Evolutionary conservation across 352 stramenopile genomes (phyloP).

Genomic region (Phytophthora cactorum): DNA sequence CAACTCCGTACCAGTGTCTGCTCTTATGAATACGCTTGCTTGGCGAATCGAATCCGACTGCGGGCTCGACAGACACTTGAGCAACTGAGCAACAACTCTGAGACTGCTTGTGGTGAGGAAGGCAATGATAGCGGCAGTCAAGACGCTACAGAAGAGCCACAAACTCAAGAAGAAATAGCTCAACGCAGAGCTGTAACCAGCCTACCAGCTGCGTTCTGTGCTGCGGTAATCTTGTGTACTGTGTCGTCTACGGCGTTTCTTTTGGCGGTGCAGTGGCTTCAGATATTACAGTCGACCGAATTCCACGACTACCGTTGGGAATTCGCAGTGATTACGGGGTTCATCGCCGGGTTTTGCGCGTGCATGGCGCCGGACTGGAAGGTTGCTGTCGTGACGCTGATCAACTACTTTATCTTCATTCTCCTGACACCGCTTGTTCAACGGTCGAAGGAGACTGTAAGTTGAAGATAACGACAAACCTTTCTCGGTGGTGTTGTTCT

Average conservation of each 20-base stretch:
- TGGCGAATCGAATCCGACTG: slow-evolving; percentile 55
- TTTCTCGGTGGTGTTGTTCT: not conserved
- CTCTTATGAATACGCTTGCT: slow-evolving; percentile 64
- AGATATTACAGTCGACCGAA: slow-evolving; percentile 1
- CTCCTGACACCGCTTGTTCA: slow-evolving; percentile 16
- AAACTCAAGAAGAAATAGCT: not conserved
- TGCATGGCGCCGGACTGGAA: slow-evolving; percentile 42
- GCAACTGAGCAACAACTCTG: too few species aligned
- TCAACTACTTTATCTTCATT: slow-evolving; percentile 46
- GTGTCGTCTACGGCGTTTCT: not conserved
- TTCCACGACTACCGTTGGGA: not conserved
- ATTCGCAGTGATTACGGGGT: slow-evolving; percentile 12
- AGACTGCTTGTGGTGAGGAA: too few species aligned
- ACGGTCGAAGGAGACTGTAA: not conserved
- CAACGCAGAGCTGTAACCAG: slow-evolving; percentile 4
- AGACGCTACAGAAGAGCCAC: not conserved
- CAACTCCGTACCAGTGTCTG: slow-evolving; percentile 45
- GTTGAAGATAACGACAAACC: not conserved
- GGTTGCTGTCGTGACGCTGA: slow-evolving; percentile 34
- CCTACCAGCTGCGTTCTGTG: not conserved
- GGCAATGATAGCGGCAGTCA: too few species aligned
- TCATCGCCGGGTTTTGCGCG: slow-evolving; percentile 35
- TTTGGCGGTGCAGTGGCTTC: not conserved
- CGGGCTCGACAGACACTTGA: slow-evolving; percentile 28
- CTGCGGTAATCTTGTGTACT: not conserved